Evolutionary conservation across 352 stramenopile genomes (phyloP), one percentile per base, ranked within the genome.

Genomic region (Albugo candida): DNA sequence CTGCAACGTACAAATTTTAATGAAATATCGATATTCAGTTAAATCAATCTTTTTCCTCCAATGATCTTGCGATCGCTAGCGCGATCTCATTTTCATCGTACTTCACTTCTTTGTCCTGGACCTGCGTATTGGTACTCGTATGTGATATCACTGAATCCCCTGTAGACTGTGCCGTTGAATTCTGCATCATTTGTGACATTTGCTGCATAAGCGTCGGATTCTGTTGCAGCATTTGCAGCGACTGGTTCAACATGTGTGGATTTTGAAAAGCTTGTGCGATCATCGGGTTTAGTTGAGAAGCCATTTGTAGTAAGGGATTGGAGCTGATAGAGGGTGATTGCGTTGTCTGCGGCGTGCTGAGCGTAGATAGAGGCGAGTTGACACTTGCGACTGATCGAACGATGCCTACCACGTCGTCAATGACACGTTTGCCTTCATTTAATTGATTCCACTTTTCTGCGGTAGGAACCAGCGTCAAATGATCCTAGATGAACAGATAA

Each of bases 151-250:
- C 41, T 5, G 58, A 48, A 14, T 53, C 36, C 1, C 50, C 20
- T 2, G 57, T 18, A 27, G 52, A 18, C 11, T 59, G 40, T 47
- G 58, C 48, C 10, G 66, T 73, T 19, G 77, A 75, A 51, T 84
- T 65, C 35, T 60, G 65, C 74, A 91, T 85, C 66, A 87, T 74
- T 47, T 87, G 77, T 39, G 58, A 70, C 17, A 91, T 53, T 54
- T 85, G 74, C 41, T 85, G 67, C 64, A 83, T 75, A 74, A 87
- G 85, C 37, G 57, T 61, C 0, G 77, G 74, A 54, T 91, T 83
- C 46, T 81, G 74, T 56, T 87, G 71, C 43, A 87, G 48, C 11
- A 59, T 59, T 43, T 79, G 64, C 42, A 91, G 53, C 16, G 71
- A 71, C 59, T 87, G 71, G 20, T 60, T 45, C 31, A 91, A 56